Conservation (phyloP, 2,329 filamentous ascomycete species). For the Epichloe sp. region DNA sequence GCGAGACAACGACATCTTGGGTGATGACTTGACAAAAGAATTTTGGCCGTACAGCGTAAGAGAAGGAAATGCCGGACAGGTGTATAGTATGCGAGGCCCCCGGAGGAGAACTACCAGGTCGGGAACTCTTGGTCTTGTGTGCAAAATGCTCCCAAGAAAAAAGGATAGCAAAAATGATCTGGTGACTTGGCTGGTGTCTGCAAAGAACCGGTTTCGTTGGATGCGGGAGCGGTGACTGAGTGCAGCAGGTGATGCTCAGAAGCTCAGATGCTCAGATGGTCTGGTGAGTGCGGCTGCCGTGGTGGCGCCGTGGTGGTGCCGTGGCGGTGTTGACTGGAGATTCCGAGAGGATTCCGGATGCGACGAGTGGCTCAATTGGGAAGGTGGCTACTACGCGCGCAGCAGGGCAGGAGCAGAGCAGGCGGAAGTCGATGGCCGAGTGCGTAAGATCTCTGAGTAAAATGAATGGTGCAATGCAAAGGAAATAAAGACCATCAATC, state of each 20-base stretch:
- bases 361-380: constrained; percentile 6
- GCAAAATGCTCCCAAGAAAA: not conserved
- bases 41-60: not conserved
- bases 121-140: not conserved
- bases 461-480: not conserved
- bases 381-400: constrained; percentile 6
- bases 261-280: not conserved
- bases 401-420: not conserved
- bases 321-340: not conserved
- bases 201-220: not conserved
- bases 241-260: not conserved
- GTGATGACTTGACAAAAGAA: not conserved
- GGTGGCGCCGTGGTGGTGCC: not conserved
- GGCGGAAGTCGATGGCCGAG: not conserved
- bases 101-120: not conserved
- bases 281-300: not conserved
- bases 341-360: not conserved
- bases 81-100: not conserved
- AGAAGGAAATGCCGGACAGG: not conserved
- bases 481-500: not conserved
- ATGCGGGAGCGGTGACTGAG: not conserved
- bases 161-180: not conserved
- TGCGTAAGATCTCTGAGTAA: not conserved
- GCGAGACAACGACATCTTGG: constrained; percentile 45
- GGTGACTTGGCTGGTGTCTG: constrained; percentile 1